Conservation (phyloP, 2,329 filamentous ascomycete genomes). For the Trichoderma sp. region DNA sequence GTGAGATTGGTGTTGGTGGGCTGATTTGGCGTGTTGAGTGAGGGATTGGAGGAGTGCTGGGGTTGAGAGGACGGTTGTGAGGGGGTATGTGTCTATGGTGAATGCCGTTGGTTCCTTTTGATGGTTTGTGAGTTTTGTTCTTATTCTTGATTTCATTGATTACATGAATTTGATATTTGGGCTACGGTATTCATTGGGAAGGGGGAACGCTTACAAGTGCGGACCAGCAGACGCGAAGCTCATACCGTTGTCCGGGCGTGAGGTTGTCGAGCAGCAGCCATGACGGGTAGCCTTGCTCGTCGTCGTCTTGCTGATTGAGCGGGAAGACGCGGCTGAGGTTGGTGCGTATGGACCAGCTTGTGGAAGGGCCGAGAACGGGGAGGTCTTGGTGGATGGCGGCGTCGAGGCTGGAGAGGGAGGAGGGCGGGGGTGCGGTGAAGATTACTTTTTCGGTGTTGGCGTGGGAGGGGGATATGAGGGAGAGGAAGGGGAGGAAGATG, state of each 20-base stretch:
- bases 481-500: constrained; percentile 25
- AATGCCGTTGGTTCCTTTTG: constrained; percentile 83
- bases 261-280: constrained; percentile 80
- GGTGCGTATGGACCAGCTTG: constrained; percentile 58
- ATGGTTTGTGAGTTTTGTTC: neutral
- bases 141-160: neutral
- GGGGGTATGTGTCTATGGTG: constrained; percentile 63
- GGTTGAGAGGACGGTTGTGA: constrained; percentile 62
- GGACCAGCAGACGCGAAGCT: constrained; percentile 90
- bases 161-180: neutral
- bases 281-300: constrained; percentile 56
- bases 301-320: constrained; percentile 28
- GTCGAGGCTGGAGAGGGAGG: constrained; percentile 45
- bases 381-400: constrained; percentile 56
- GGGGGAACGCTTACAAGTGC: constrained; percentile 71
- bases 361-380: constrained; percentile 61
- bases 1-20: neutral
- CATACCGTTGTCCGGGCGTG: constrained; percentile 74
- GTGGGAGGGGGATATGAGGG: constrained; percentile 21
- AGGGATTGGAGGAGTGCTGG: constrained; percentile 67
- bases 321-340: constrained; percentile 70
- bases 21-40: constrained; percentile 50
- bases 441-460: constrained; percentile 93
- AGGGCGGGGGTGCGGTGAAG: constrained; percentile 62
- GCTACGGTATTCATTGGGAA: neutral